Base-by-base conservation (phyloP, 2,329 filamentous ascomycete genomes). In the Neoascochyta sp. region DNA sequence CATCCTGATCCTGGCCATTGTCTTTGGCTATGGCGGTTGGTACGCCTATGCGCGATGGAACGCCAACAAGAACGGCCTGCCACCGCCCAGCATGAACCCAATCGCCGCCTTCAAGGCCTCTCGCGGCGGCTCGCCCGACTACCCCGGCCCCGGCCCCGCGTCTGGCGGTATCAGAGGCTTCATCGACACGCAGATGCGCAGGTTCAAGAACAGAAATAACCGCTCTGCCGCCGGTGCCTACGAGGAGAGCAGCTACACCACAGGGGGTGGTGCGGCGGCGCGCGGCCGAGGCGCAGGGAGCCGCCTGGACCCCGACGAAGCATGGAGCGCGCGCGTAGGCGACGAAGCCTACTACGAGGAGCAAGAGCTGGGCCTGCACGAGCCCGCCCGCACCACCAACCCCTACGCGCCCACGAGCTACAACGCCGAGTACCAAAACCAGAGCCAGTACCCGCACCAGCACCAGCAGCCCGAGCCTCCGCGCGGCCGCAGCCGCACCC, bases 261-360 rank as follows among this genome's bases (percentile, higher is more conserved):
- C 60, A 28, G 51, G 52, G 34, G 58, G 53, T 9, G 40, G 42
- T 21, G 29, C 29, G 24, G 34, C 36, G 17, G 57, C 56, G 11
- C 62, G 66, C 27, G 66, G 66, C 32, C 55, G 61, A 16, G 65
- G 66, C 24, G 52, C 47, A 29, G 55, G 41, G 23, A 81, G 83
- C 58, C 78, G 80, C 2, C 73, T 87, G 24, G 86, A 92, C 52
- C 84, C 84, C 1, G 86, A 93, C 57, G 85, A 89, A 54, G 85
- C 86, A 2, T 94, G 87, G 87, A 86, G 92, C 65, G 66, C 84
- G 42, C 72, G 84, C 37, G 85, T 93, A 4, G 84, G 83, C 35
- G 73, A 79, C 47, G 85, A 89, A 60, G 77, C 81, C 11, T 86
- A 86, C 61, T 82, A 86, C 54, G 86, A 90, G 57, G 83, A 86